Percentiles rank a stretch among this genome's conserved stretches.
Evolutionary conservation across 2,329 filamentous ascomycete species (phyloP).

Genomic region (Lecanicillium sp.): DNA sequence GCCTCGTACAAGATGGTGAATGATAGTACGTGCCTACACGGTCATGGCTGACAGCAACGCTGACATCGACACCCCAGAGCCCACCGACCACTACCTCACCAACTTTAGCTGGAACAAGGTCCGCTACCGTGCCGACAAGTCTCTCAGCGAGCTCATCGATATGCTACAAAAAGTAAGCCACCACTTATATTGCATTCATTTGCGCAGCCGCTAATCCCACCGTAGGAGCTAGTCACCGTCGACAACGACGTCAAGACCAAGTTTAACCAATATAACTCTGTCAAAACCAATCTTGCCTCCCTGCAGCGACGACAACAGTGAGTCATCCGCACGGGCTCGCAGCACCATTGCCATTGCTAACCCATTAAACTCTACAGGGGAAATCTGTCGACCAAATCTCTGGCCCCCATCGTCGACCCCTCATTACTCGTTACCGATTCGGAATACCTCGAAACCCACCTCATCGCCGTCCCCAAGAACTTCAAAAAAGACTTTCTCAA

Average conservation of each 20-base stretch:
- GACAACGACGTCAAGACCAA: constrained; percentile 96
- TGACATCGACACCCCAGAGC: constrained; percentile 52
- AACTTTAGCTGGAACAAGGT: constrained; percentile 96
- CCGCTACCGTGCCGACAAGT: constrained; percentile 90
- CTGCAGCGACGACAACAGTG: constrained; percentile 86
- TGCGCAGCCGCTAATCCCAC: constrained; percentile 9
- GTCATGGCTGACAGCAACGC: constrained; percentile 15
- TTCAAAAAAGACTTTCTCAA: constrained; percentile 82
- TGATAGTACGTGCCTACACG: constrained; percentile 59
- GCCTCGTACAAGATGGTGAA: constrained; percentile 88
- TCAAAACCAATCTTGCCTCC: constrained; percentile 76
- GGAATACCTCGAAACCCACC: constrained; percentile 93
- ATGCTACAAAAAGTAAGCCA: constrained; percentile 71
- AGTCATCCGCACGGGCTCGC: constrained; percentile 25
- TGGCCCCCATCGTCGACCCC: constrained; percentile 82
- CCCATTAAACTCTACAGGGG: constrained; percentile 55
- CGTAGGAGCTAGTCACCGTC: constrained; percentile 77
- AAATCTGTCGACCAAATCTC: constrained; percentile 89
- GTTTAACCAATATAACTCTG: constrained; percentile 87
- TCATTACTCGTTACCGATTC: constrained; percentile 77
- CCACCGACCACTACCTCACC: constrained; percentile 88
- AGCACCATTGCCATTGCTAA: no score
- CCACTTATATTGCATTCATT: no score
- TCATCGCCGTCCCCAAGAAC: constrained; percentile 78
- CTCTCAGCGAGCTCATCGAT: constrained; percentile 80